A percentile compares a stretch with the other conserved stretches of the same genome.
These are phyloP conservation scores for Chenopodium quinoa DNA, from an alignment of 148 eudicot genomes.

Conservation along the genomic window DNA sequence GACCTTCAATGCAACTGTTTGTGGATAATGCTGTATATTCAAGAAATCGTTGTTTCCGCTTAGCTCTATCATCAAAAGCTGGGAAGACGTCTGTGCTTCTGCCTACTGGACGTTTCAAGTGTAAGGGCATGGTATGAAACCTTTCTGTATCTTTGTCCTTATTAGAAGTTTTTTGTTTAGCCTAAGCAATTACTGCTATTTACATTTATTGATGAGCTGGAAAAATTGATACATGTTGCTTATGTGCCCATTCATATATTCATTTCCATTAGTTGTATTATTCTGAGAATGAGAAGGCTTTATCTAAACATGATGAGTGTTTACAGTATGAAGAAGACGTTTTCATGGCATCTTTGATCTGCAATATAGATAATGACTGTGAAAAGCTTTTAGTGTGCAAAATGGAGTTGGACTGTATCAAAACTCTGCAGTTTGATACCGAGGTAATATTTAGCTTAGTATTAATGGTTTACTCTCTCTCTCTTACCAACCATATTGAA, in stretches of 20 bases:
- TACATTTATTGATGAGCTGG: neutral
- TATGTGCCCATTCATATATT: neutral
- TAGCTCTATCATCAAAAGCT: conserved; percentile 91
- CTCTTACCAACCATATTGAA: neutral
- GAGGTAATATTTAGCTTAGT: conserved; percentile 52
- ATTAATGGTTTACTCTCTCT: neutral
- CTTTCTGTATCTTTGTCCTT: conserved; percentile 15
- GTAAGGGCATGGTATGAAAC: conserved; percentile 69
- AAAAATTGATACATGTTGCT: neutral
- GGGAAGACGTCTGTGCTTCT: conserved; percentile 85
- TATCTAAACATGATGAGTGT: neutral
- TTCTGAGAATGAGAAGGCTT: too few species aligned
- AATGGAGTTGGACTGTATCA: conserved; percentile 84
- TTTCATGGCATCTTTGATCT: conserved; percentile 88
- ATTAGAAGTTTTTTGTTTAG: neutral
- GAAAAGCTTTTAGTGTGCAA: conserved; percentile 89
- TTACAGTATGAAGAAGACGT: conserved; percentile 72
- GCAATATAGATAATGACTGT: conserved; percentile 81
- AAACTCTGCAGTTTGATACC: conserved; percentile 78
- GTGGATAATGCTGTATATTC: conserved; percentile 94
- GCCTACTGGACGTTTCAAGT: conserved; percentile 85
- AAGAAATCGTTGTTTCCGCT: conserved; percentile 95
- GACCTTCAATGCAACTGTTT: conserved; percentile 54
- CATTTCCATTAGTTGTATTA: neutral
- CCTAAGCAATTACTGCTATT: neutral